phyloP scores from a whole-genome alignment of 2,329 filamentous ascomycete species.

The Fusarium sacchari region DNA sequence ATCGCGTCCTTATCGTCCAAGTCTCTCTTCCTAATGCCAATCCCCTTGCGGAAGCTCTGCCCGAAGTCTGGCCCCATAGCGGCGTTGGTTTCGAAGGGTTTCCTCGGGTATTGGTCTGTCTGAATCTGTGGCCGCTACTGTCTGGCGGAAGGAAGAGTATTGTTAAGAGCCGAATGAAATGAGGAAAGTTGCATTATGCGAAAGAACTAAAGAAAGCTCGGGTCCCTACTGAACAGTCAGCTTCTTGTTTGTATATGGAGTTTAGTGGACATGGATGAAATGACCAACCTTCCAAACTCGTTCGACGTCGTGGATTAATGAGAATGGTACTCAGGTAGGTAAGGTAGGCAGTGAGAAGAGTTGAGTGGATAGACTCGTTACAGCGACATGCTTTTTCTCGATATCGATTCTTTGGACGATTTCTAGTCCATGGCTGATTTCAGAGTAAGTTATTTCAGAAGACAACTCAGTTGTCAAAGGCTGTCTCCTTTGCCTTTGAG shows the following conservation, averaged over 20 bases:
- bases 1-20: slow-evolving; percentile 33
- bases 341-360: slow-evolving; percentile 21
- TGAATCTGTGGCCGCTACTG: slow-evolving; percentile 27
- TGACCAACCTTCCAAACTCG: slow-evolving; percentile 16
- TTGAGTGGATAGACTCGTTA: slow-evolving; percentile 19
- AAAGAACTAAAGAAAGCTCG: slow-evolving; percentile 1
- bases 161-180: slow-evolving; percentile 40
- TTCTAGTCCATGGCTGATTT: slow-evolving; percentile 32
- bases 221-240: slow-evolving; percentile 24
- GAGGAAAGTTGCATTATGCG: slow-evolving; percentile 42
- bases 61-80: slow-evolving; percentile 43
- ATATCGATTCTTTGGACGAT: slow-evolving; percentile 12
- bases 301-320: slow-evolving; percentile 20
- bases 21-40: slow-evolving; percentile 38
- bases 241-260: slow-evolving; percentile 5
- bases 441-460: slow-evolving; percentile 8
- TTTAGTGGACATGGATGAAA: neutral
- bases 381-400: slow-evolving; percentile 8
- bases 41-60: slow-evolving; percentile 33
- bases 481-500: slow-evolving; percentile 32
- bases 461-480: slow-evolving; percentile 36
- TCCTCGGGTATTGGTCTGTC: slow-evolving; percentile 23
- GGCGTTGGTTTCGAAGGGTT: slow-evolving; percentile 28
- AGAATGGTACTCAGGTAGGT: neutral
- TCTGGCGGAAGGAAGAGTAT: slow-evolving; percentile 32